A percentile compares a stretch with the other conserved stretches of the same genome.
phyloP scores from a whole-genome alignment of 805 yeast genomes.

The Komagataella ulmi region DNA sequence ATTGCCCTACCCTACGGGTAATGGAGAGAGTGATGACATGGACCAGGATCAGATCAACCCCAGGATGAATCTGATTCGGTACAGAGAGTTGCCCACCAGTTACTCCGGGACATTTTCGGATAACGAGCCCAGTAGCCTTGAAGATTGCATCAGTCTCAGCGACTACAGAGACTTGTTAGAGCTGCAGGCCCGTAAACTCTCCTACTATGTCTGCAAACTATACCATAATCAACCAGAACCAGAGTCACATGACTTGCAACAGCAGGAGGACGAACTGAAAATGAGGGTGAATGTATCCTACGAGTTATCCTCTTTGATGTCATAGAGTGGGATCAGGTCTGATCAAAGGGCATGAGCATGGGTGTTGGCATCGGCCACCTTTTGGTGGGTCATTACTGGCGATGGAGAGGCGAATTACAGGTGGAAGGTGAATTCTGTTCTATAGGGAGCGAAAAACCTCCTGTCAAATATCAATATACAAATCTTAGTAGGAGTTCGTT shows the following conservation, averaged over 20 bases:
- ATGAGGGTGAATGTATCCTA: background rate
- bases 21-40: constrained; percentile 12
- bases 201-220: constrained; percentile 25
- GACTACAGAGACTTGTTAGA: constrained; percentile 35
- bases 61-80: background rate
- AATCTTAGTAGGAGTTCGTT: background rate
- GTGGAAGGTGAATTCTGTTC: too few species aligned
- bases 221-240: constrained; percentile 12
- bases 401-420: background rate
- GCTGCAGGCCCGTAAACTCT: constrained; percentile 37
- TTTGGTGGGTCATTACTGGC: background rate
- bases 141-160: constrained; percentile 13
- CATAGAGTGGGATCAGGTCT: background rate
- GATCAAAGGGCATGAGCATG: background rate
- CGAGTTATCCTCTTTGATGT: background rate
- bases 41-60: background rate
- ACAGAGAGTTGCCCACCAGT: constrained; percentile 14
- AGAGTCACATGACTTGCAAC: background rate
- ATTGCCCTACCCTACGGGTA: constrained; percentile 34
- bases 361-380: background rate
- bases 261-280: background rate
- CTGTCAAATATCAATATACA: background rate
- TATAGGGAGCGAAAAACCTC: background rate
- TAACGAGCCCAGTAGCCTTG: constrained; percentile 7
- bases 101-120: constrained; percentile 32